These are phyloP conservation scores for Trichosporon ovoides DNA, from an alignment of 1,284 basidiomycete species.

Conservation along the genomic window DNA sequence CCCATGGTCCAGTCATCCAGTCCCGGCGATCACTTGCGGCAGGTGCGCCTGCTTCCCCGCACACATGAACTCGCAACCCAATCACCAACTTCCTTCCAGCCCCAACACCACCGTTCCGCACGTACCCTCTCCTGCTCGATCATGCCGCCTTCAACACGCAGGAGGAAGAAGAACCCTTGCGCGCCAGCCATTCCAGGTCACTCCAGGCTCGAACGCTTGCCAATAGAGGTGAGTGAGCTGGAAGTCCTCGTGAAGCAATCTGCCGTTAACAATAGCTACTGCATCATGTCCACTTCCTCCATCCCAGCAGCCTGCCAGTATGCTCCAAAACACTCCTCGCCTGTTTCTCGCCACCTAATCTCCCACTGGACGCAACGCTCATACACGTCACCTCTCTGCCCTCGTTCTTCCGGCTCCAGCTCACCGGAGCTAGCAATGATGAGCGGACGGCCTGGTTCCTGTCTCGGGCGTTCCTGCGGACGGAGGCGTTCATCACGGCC, in stretches of 20 bases:
- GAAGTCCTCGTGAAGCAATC: no score
- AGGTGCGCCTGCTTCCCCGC: no score
- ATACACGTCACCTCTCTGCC: background rate
- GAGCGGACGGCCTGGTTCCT: background rate
- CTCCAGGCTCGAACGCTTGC: background rate
- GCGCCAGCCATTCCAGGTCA: background rate
- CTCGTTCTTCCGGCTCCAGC: background rate
- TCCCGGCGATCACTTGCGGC: no score
- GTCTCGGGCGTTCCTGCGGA: background rate
- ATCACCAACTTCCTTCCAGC: no score
- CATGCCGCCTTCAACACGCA: background rate
- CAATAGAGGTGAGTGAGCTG: background rate
- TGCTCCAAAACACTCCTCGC: background rate
- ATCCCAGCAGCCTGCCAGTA: background rate
- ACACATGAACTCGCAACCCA: no score
- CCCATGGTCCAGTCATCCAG: no score
- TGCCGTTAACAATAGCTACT: background rate
- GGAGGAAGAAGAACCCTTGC: background rate
- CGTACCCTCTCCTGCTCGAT: background rate
- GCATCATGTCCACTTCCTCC: background rate
- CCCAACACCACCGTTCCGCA: background rate
- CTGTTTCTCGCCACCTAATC: background rate
- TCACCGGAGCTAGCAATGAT: background rate
- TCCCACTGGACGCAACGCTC: background rate
- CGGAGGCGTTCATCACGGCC: background rate